These are phyloP conservation scores for Pyronema omphalodes DNA, from an alignment of 495 filamentous ascomycete genomes.

Conservation along the genomic window DNA sequence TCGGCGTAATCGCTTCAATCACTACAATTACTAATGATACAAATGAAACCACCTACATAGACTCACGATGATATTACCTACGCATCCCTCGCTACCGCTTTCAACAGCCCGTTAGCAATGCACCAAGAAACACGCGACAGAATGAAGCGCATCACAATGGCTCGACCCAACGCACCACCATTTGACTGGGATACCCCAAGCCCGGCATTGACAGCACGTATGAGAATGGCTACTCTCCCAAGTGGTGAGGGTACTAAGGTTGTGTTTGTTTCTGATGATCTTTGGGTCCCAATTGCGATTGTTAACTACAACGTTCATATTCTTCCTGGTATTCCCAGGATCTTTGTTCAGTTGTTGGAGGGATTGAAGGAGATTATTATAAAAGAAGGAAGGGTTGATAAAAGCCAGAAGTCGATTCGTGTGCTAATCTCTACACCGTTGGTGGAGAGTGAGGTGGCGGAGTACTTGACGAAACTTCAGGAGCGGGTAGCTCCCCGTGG, in stretches of 20 bases:
- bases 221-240: slow-evolving; percentile 79
- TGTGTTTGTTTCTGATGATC: slow-evolving; percentile 55
- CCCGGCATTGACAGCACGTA: slow-evolving; percentile 54
- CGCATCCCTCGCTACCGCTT: slow-evolving; percentile 78
- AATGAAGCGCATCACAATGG: slow-evolving; percentile 66
- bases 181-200: slow-evolving; percentile 78
- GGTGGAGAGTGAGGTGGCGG: slow-evolving; percentile 66
- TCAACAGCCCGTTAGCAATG: slow-evolving; percentile 52
- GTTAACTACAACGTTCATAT: slow-evolving; percentile 91
- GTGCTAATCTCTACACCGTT: slow-evolving; percentile 73
- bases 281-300: slow-evolving; percentile 79
- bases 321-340: slow-evolving; percentile 68
- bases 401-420: slow-evolving; percentile 3
- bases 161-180: slow-evolving; percentile 48
- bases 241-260: slow-evolving; percentile 50
- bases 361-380: slow-evolving; percentile 51
- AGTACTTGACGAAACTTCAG: slow-evolving; percentile 63
- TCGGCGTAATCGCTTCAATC: slow-evolving; percentile 1
- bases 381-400: slow-evolving; percentile 6
- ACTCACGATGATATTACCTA: slow-evolving; percentile 98
- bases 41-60: slow-evolving; percentile 3
- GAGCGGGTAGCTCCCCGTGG: slow-evolving; percentile 47
- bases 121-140: slow-evolving; percentile 55
- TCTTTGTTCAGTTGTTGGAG: slow-evolving; percentile 64
- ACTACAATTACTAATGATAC: slow-evolving; percentile 1